Conservation (phyloP, 768 basidiomycete genomes). For the Rhizopogon salebrosus region DNA sequence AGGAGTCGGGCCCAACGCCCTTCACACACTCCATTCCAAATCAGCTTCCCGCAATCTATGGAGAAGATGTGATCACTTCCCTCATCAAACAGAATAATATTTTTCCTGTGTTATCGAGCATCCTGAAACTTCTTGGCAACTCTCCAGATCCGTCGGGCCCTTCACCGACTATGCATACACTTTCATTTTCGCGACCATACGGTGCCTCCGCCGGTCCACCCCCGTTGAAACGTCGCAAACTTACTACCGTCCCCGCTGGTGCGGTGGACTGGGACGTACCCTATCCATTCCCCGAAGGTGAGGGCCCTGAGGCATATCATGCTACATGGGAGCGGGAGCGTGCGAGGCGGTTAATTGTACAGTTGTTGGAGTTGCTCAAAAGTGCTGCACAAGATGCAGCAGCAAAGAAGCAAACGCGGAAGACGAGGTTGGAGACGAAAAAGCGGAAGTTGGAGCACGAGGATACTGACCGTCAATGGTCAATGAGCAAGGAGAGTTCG, state of each 20-base stretch:
- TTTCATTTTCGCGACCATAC: background rate
- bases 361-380: conserved; percentile 58
- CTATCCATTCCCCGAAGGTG: conserved; percentile 66
- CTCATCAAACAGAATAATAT: conserved; percentile 62
- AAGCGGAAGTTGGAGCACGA: conserved; percentile 25
- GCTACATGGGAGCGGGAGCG: conserved; percentile 63
- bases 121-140: conserved; percentile 50
- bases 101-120: conserved; percentile 57
- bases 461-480: background rate
- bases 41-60: conserved; percentile 43
- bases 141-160: conserved; percentile 19
- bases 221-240: conserved; percentile 53
- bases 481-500: conserved; percentile 23
- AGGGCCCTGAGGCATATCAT: conserved; percentile 64
- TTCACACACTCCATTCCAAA: conserved; percentile 21
- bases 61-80: conserved; percentile 54
- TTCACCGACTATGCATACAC: conserved; percentile 4
- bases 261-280: conserved; percentile 82
- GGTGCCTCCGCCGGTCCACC: conserved; percentile 9
- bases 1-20: conserved; percentile 41
- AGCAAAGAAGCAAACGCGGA: conserved; percentile 3
- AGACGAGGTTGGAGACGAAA: background rate
- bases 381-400: conserved; percentile 27
- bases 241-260: conserved; percentile 69
- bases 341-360: conserved; percentile 53